Evolutionary conservation across 257 asterid genomes (phyloP), one percentile per base, ranked within the genome.

Genomic region (Cordia subcordata): DNA sequence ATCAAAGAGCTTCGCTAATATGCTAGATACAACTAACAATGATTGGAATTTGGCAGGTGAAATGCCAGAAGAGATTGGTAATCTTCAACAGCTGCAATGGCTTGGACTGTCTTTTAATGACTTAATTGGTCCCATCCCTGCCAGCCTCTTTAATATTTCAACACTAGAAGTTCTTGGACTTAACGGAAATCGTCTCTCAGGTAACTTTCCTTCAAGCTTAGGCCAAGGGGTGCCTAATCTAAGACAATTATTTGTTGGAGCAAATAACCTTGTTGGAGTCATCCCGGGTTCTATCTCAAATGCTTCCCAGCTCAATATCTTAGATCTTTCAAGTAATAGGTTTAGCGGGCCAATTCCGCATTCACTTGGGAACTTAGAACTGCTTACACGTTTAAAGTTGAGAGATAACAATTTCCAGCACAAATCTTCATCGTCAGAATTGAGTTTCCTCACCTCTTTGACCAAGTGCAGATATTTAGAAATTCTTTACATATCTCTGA

Each of bases 291-390:
- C 64, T 8, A 39, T 81, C 20, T 38, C 57, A 44, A 81, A 75
- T 67, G 72, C 77, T 37, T 69, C 88, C 17, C 57, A 67, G 20
- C 75, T 81, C n/a, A 16, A 27, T 10, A 0, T 16, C 11, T 5
- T 82, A 11, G 17, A 13, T 22, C 5, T 82, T 77, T 3, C 8
- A 12, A 1, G 0, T 0, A 82, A 76, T 72, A 46, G 58, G 3
- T 61, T 82, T 21, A 55, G 19, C 20, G 83, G 85, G 40, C 32
- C 51, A 8, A n/a, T 82, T 1, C 85, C 85, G 0, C 18, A 61
- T 19, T 23, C 61, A 39, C 69, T 73, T 22, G 70, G 81, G 8
- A 50, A 53, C 23, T 38, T 78, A 45, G 72, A 63, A 58, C 21
- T 38, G 37, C 50, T 78, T 0, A 15, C n/a, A 8, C 0, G 0